These are phyloP conservation scores for Goffeauzyma gilvescens DNA, from an alignment of 768 basidiomycete species.

Conservation along the genomic window DNA sequence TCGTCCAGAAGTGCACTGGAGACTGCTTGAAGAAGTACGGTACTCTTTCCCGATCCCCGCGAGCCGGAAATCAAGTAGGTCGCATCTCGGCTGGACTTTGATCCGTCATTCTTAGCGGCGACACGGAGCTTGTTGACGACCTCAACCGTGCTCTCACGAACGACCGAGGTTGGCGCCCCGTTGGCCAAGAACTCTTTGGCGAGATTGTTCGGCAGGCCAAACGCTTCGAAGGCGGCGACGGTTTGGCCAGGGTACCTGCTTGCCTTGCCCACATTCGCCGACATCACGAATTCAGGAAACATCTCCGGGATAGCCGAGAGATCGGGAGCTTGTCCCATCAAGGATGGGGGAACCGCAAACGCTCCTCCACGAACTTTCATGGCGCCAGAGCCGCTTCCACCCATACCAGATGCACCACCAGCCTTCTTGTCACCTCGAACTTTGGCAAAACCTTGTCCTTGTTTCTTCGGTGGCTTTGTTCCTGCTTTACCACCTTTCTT, in stretches of 20 bases:
- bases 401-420: no score
- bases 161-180: conserved; percentile 61
- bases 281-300: conserved; percentile 5
- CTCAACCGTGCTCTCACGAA: conserved; percentile 49
- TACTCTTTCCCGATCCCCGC: conserved; percentile 63
- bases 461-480: no score
- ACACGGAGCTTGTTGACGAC: conserved; percentile 37
- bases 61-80: no score
- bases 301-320: conserved; percentile 8
- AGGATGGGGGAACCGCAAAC: no score
- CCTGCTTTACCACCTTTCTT: no score
- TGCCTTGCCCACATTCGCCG: conserved; percentile 16
- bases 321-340: conserved; percentile 10
- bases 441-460: no score
- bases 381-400: no score
- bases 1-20: conserved; percentile 45
- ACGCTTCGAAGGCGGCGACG: conserved; percentile 37
- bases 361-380: no score
- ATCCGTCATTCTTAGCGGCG: no score
- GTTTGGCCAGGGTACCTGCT: conserved; percentile 13
- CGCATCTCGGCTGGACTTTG: no score
- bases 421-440: no score
- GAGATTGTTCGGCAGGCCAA: conserved; percentile 53
- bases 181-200: conserved; percentile 59
- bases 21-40: conserved; percentile 55